Evolutionary conservation across 2,329 filamentous ascomycete genomes (phyloP).

Genomic region (Colletotrichum filicis): DNA sequence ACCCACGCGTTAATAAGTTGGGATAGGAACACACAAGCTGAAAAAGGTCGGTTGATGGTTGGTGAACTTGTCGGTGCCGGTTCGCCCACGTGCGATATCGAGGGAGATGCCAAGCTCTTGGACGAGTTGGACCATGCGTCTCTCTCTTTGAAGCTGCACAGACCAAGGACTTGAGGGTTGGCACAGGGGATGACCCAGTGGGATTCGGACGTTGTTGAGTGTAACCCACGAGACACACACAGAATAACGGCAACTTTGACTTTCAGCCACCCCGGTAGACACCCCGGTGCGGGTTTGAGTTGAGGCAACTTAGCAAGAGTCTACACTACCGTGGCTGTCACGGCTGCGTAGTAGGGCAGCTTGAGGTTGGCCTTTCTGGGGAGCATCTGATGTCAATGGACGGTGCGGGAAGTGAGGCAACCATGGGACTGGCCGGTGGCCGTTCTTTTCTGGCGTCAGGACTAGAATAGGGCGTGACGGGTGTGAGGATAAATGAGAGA

Average conservation of each 20-base stretch:
- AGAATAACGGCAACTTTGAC: not conserved
- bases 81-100: constrained; percentile 1
- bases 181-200: not conserved
- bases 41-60: not conserved
- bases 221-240: not conserved
- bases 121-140: not conserved
- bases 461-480: constrained; percentile 10
- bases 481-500: not conserved
- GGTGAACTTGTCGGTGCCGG: not conserved
- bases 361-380: not conserved
- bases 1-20: not conserved
- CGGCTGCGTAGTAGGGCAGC: no score
- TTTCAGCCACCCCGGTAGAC: not conserved
- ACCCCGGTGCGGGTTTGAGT: not conserved
- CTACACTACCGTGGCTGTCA: no score
- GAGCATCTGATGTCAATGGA: constrained; percentile 14
- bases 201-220: not conserved
- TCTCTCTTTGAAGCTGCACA: not conserved
- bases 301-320: not conserved
- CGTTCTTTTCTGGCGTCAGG: not conserved
- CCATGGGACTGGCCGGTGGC: not conserved
- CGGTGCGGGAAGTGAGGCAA: constrained; percentile 2
- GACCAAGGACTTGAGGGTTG: not conserved
- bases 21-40: no score
- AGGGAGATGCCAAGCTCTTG: not conserved